phyloP scores from a whole-genome alignment of 768 basidiomycete genomes.

The Phanerochaete sordida region DNA sequence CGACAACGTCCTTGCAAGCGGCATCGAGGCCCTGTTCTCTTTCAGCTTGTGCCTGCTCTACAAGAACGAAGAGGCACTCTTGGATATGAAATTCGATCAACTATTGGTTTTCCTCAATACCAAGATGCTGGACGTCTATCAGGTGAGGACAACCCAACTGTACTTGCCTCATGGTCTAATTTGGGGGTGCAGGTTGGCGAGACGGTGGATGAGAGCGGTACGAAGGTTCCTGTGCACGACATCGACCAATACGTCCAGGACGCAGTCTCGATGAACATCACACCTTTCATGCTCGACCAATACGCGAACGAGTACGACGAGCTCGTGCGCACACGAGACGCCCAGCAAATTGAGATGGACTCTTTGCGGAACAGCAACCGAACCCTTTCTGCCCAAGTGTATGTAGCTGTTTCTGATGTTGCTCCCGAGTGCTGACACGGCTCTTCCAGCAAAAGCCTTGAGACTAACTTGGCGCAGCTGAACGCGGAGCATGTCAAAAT shows the following conservation, averaged over 20 bases:
- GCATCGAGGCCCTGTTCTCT: conserved; percentile 95
- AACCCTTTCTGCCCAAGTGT: conserved; percentile 75
- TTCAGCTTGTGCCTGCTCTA: conserved; percentile 86
- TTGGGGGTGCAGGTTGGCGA: background rate
- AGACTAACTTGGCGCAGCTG: conserved; percentile 72
- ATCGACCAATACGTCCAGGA: conserved; percentile 87
- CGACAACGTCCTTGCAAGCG: conserved; percentile 94
- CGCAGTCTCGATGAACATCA: conserved; percentile 80
- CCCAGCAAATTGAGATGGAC: conserved; percentile 83
- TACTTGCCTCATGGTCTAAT: background rate
- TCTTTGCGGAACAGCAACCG: conserved; percentile 78
- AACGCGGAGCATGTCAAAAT: conserved; percentile 81
- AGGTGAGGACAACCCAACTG: conserved; percentile 34
- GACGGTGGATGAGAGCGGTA: conserved; percentile 2
- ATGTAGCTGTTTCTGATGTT: conserved; percentile 26
- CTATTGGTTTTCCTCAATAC: conserved; percentile 82
- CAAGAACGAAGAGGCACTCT: conserved; percentile 79
- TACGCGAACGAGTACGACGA: conserved; percentile 91
- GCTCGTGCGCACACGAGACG: conserved; percentile 68
- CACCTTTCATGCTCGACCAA: conserved; percentile 93
- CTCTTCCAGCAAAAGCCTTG: conserved; percentile 69
- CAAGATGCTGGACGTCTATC: conserved; percentile 80
- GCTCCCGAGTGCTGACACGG: background rate
- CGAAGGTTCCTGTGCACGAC: conserved; percentile 39
- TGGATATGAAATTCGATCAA: conserved; percentile 87